These are phyloP conservation scores for Cetraspora pellucida DNA, from an alignment of 192 early-diverging fungal genomes.

Conservation along the genomic window DNA sequence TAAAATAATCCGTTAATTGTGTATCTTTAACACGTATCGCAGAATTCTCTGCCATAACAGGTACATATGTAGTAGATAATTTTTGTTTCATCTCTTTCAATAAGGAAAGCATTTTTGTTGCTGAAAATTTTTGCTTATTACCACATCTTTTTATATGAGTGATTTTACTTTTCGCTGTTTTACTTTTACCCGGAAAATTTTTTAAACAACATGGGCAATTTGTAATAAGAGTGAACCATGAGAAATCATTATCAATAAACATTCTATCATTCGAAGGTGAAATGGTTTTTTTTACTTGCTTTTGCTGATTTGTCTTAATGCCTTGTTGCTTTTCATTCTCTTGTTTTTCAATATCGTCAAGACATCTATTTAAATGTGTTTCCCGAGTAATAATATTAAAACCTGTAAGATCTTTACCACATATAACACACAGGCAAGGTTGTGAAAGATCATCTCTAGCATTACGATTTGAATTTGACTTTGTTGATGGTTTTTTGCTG, in stretches of 20 bases:
- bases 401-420: background rate
- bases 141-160: background rate
- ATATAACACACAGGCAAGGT: background rate
- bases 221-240: background rate
- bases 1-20: slow-evolving; percentile 3
- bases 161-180: background rate
- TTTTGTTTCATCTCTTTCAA: background rate
- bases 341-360: background rate
- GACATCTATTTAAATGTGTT: background rate
- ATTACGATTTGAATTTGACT: background rate
- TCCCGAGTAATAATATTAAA: background rate
- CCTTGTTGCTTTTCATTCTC: background rate
- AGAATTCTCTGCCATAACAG: background rate
- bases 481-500: too few relatives aligned
- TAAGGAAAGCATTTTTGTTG: background rate
- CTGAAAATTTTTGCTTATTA: background rate
- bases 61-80: background rate
- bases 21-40: background rate
- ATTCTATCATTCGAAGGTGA: background rate
- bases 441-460: background rate
- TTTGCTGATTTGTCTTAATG: background rate
- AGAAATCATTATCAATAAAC: background rate
- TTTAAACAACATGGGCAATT: slow-evolving; percentile 3
- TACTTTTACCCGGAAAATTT: background rate
- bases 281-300: background rate